Base-by-base conservation (phyloP, 2,329 filamentous ascomycete genomes). In the Sclerotinia spermophila region DNA sequence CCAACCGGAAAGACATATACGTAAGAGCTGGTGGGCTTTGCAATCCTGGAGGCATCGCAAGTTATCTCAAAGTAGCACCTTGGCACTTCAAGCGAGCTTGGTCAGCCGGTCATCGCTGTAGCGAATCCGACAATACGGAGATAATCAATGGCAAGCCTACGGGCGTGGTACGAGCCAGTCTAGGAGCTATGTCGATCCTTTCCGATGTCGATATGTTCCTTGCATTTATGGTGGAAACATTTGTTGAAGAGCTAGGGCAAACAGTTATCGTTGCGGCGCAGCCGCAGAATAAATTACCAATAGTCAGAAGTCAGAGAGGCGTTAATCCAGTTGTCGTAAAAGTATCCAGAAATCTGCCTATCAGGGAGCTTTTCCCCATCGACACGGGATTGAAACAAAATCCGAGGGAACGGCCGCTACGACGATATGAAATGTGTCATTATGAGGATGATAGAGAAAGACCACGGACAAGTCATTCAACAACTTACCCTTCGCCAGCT, bases 11-110 rank as follows among this genome's bases (percentile, higher is more conserved):
- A 74, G 86, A 87, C 62, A 92, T 98, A 56, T 93, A 97, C 77
- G 82, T 98, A 27, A 88, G 95, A 42, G 96, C 93, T 0, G 95
- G 95, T 6, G 92, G 93, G 0, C 84, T 97, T 1, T 98, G 95
- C 81, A 97, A 97, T 76, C 94, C 95, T 0, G 95, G 94, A 19
- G 93, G 94, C 0, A 87, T 97, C 68, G 90, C 93, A 10, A 84
- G 85, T 3, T 88, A 89, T 30, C 85, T 98, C 17, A 83, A 84
- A 3, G 83, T 97, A 67, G 86, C 89, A 64, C 89, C 92, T 0
- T 91, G 90, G 86, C 93, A 97, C 77, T 90, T 97, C 85, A 90
- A 86, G 75, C 86, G 87, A 71, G 96, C 97, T 78, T 97, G 95
- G 78, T 92, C 91, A 1, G 87, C 90, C 2, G 95, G 96, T 0